Evolutionary conservation across 768 basidiomycete genomes (phyloP).

Genomic region (Amanita pseudoporphyria): DNA sequence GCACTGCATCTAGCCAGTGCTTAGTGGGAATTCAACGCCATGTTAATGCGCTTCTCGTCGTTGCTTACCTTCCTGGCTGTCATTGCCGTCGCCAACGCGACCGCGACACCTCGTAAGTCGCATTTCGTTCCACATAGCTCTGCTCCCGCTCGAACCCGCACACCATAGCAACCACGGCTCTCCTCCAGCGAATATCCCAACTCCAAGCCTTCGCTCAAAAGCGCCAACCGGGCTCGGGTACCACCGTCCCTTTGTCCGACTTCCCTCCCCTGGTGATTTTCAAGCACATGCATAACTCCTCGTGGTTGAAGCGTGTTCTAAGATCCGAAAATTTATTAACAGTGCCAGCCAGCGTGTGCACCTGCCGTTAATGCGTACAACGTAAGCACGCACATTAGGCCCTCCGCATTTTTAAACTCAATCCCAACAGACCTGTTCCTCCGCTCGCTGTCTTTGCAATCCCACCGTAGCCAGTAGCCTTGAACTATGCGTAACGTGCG

Average conservation of each 20-base stretch:
- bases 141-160: not conserved
- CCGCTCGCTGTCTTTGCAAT: constrained; percentile 1
- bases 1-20: too few species aligned
- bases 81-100: not conserved
- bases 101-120: not conserved
- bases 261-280: not conserved
- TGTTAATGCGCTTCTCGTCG: not conserved
- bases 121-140: too few species aligned
- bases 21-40: too few species aligned
- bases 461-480: not conserved
- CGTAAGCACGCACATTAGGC: not conserved
- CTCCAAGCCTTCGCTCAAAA: not conserved
- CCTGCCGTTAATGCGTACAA: not conserved
- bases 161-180: not conserved
- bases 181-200: not conserved
- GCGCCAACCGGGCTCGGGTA: not conserved
- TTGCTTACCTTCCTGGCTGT: not conserved
- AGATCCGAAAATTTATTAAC: not conserved
- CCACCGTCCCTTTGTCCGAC: not conserved
- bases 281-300: not conserved
- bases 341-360: not conserved
- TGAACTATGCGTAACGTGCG: not conserved
- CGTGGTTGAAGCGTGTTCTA: not conserved
- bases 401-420: too few species aligned
- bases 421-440: not conserved